Base-by-base conservation (phyloP, 805 yeast species). In the Wickerhamomyces strasburgensis region DNA sequence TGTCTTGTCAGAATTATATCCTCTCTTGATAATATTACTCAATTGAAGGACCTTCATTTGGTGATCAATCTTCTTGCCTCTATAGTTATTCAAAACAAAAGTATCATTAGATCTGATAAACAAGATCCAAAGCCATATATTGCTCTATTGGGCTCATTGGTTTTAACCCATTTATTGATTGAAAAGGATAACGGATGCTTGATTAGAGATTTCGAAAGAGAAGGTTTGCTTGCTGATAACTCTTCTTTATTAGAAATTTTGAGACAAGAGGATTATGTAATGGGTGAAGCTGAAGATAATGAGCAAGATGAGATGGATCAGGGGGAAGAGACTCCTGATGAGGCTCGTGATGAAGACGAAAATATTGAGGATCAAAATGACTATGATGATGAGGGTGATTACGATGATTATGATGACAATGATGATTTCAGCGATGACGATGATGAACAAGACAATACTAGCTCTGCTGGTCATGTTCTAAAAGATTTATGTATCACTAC, bases 191-290 rank as follows among this genome's bases (percentile, higher is more conserved):
- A 80, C 0, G 60, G 58, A 1, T 40, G 56, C 1, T 78, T 73
- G 38, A 50, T 77, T 5, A 49, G 55, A 0, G 67, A 64, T 7
- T 74, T 86, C 43, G 81, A 74, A 48, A 70, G 84, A 38, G 94
- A 86, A 49, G 96, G 96, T 0, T 57, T 83, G n/a, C 54, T 80
- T 4, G 58, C 68, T 14, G 85, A 80, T 51, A 63, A 72, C 8
- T 46, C 59, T 1, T 40, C 50, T 0, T 57, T 76, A 4, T 37
- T 61, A 8, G 59, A 57, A 18, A 44, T 49, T 7, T 25, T 47
- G 27, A 33, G 51, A 42, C 52, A 47, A 6, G 54, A 49, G 3
- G 55, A 34, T 13, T 21, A 33, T 10, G 21, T 29, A 9, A 21
- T 21, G 25, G 25, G 34, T 10, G 45, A 44, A 9, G 51, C 48